Evolutionary conservation across 139 green algal genomes (phyloP), one percentile per base, ranked within the genome.

Genomic region (Nannochloris sp.): DNA sequence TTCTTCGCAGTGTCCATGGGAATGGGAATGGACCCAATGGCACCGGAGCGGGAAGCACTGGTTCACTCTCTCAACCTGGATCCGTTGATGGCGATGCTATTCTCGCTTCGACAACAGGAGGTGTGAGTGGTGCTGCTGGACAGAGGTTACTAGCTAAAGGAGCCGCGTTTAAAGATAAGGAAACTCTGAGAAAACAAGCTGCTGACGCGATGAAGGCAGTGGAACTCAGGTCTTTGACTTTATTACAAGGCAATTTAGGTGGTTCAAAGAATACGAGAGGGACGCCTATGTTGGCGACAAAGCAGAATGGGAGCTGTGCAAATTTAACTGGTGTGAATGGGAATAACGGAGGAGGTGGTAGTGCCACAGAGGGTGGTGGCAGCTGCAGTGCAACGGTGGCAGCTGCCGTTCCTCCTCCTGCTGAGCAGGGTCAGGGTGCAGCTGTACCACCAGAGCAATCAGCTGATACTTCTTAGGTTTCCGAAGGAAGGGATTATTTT

Each of bases 191-290:
- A 23, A 61, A 73, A 54, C 54, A 78, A 45, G 76, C 76, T 2
- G 62, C 64, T 10, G 60, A 78, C n/a, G 64, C 76, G 2, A 65
- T 79, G 69, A 82, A 79, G 48, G 70, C 73, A 6, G 77, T 83
- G 67, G 76, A 83, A 58, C 47, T 73, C 53, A 48, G 70, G 19
- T 77, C 70, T 4, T 60, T 77, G 39, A 77, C 68, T 27, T 54
- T 77, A 53, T 61, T 77, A 14, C 53, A 71, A 29, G 60, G 70
- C 13, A 59, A 59, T 8, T 45, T 45, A 12, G 37, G 37, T 19
- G 37, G 9, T 12, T 9, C 37, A 19, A 9, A 12, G 37, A 45
- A 9, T 19, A 45, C 37, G 37, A 45, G 37, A 45, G 37, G 37
- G 9, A 45, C 37, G 9, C 37, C 37, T 19, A 45, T 45, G 37